phyloP scores from a whole-genome alignment of 75 land plant genomes.

The Isoetes taiwanensis region DNA sequence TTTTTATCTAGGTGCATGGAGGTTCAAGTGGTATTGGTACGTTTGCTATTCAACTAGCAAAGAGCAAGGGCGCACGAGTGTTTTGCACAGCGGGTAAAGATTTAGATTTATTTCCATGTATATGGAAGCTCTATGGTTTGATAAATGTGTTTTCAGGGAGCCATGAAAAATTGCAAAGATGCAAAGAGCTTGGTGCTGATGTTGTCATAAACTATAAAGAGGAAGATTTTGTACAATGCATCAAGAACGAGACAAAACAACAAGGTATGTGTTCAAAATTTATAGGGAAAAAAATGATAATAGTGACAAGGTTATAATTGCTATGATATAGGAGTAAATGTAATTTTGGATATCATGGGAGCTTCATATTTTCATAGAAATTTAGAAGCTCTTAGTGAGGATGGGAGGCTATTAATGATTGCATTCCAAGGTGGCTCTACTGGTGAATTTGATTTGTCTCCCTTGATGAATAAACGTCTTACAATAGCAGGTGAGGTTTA shows the following conservation, averaged over 20 bases:
- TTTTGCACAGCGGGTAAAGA: neutral
- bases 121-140: no score
- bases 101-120: neutral
- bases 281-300: no score
- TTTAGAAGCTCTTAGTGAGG: neutral
- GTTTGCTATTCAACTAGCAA: slow-evolving; percentile 2
- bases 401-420: slow-evolving; percentile 4
- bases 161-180: neutral
- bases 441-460: neutral
- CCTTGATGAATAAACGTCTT: neutral
- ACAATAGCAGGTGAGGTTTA: neutral
- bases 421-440: slow-evolving; percentile 1
- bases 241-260: neutral
- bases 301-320: no score
- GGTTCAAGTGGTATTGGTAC: slow-evolving; percentile 1
- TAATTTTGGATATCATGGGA: slow-evolving; percentile 1
- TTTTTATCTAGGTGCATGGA: slow-evolving; percentile 4
- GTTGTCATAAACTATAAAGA: slow-evolving; percentile 6
- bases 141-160: neutral
- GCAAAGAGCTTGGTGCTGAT: slow-evolving; percentile 1
- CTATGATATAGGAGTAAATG: neutral
- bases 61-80: neutral
- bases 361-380: neutral
- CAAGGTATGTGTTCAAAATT: no score
- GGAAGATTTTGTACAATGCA: slow-evolving; percentile 3